Conservation (phyloP, 2,329 filamentous ascomycete species). For the Ophiosphaerella narmari region DNA sequence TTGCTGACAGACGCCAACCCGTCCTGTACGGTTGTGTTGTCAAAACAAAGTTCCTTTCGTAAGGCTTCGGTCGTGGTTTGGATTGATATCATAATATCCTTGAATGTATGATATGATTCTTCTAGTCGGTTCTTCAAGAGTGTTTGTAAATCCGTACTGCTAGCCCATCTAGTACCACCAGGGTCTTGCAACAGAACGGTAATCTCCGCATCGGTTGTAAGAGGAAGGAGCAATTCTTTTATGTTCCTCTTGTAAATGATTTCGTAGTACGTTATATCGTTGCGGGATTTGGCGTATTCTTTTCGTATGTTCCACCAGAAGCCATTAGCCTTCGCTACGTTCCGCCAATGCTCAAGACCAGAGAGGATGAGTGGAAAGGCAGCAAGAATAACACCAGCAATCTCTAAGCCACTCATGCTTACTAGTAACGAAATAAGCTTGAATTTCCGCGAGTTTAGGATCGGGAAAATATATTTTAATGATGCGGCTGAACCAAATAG, state of each 20-base stretch:
- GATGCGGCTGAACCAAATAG: too few species aligned
- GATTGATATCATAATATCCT: conserved; percentile 18
- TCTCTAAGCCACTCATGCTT: conserved; percentile 23
- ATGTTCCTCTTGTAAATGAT: conserved; percentile 19
- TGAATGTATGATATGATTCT: conserved; percentile 20
- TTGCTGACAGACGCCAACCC: conserved; percentile 6
- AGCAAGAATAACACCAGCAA: conserved; percentile 22
- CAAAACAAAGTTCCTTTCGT: conserved; percentile 18
- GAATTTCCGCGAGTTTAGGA: neutral
- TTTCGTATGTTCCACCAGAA: conserved; percentile 19
- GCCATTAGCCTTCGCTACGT: conserved; percentile 18
- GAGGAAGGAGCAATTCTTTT: conserved; percentile 16
- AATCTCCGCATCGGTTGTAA: conserved; percentile 5
- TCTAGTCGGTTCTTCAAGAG: conserved; percentile 14
- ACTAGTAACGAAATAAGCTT: neutral
- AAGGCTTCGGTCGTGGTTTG: conserved; percentile 16
- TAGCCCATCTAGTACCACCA: conserved; percentile 8
- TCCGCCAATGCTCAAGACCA: conserved; percentile 21
- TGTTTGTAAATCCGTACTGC: conserved; percentile 6
- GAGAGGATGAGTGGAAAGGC: conserved; percentile 21
- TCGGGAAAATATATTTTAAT: neutral
- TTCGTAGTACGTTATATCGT: conserved; percentile 15
- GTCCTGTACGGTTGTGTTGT: conserved; percentile 13
- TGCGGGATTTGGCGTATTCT: conserved; percentile 16
- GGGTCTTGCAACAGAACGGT: conserved; percentile 11